Conservation (phyloP, 1,284 basidiomycete genomes). For the Rhodotorula sp. region DNA sequence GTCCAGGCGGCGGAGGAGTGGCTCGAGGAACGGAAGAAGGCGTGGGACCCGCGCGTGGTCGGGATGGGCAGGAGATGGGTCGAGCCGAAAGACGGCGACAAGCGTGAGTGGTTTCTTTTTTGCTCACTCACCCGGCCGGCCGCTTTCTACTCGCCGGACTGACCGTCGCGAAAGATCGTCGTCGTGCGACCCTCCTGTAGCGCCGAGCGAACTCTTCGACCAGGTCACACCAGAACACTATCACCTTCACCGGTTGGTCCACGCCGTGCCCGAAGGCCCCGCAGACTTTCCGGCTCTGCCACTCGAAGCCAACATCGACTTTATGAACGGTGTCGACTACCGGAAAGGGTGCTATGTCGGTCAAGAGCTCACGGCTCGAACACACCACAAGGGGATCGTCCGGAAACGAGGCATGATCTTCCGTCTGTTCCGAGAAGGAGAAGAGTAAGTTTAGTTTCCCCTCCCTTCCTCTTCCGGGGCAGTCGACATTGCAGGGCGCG, state of each 20-base stretch:
- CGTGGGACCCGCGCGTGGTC: conserved; percentile 66
- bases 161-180: neutral
- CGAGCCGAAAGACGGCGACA: conserved; percentile 6
- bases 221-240: conserved; percentile 54
- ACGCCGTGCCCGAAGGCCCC: conserved; percentile 84
- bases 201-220: conserved; percentile 25
- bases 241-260: conserved; percentile 70
- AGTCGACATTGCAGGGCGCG: neutral
- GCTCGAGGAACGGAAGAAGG: conserved; percentile 48
- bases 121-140: too few relatives aligned
- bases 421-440: conserved; percentile 50
- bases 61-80: conserved; percentile 71
- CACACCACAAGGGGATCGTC: conserved; percentile 89
- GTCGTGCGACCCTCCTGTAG: neutral
- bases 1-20: conserved; percentile 54
- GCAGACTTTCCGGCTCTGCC: conserved; percentile 82
- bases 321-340: conserved; percentile 95
- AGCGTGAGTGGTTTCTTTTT: conserved; percentile 4
- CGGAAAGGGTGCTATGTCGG: conserved; percentile 97
- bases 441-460: conserved; percentile 24
- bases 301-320: conserved; percentile 88
- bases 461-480: neutral
- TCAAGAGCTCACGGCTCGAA: conserved; percentile 94
- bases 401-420: conserved; percentile 89
- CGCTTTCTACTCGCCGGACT: too few relatives aligned